Evolutionary conservation across 1,284 basidiomycete species (phyloP), one percentile per base, ranked within the genome.

Genomic region (Rhodofomes roseus): DNA sequence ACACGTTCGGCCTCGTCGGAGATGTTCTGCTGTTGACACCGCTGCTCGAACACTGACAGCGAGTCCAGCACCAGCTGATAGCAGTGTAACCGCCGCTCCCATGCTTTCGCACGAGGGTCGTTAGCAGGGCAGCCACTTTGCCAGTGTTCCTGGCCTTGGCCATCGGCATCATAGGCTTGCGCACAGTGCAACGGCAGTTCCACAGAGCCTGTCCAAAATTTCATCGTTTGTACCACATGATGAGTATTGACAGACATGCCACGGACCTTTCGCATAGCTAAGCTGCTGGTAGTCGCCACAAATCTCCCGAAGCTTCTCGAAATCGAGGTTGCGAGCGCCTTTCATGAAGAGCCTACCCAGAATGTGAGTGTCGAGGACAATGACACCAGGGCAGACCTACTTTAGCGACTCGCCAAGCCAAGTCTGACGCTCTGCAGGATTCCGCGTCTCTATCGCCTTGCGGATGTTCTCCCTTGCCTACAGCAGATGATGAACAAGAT

Each of bases 391-490:
- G 25, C 50, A 4, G 23, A 71, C 90, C 85, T 80, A 74, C 92
- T 89, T 82, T 55, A 96, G 76, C 0, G 94, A 94, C 74, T 97
- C 94, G 43, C 82, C 82, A 40, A 97, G 79, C 77, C 82, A 87
- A 58, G 87, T 87, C 59, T 87, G 84, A 57, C 87, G 83, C 72
- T 96, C 94, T 2, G 77, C 73, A 4, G 81, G 79, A 68, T 88
- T 90, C 54, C 83, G 80, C 16, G 91, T 87, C 71, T 96, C 93
- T 52, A 91, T 88, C 25, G 97, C 95, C 67, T 92, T 91, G 7
- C 95, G 90, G 48, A 98, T 83, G 66, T 90, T 93, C 75, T 99
- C 97, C 70, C 94, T 91, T 1, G 96, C 96, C 91, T 95, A 66
- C n/a, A 20, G 27, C 8, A 11, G 23, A 27, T 18, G 16, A 4